Evolutionary conservation across 495 filamentous ascomycete genomes (phyloP).

Genomic region (Cercophora scortea): DNA sequence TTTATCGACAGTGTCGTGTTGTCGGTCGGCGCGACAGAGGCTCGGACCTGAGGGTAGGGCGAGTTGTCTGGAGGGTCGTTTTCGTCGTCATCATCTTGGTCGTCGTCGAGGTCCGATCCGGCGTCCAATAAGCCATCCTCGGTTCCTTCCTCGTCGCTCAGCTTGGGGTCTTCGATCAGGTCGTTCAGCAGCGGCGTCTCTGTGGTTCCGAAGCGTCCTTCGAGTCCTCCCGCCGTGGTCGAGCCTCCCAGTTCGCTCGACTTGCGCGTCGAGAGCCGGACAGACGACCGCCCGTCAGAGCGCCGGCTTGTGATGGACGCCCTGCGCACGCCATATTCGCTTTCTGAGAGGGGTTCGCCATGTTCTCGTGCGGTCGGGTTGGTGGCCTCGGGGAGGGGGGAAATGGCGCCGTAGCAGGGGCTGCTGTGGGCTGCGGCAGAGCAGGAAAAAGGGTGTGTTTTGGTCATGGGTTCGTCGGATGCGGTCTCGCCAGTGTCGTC

Average conservation of each 20-base stretch:
- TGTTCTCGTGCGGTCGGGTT: constrained; percentile 1
- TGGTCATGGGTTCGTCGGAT: constrained; percentile 39
- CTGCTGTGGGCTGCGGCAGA: constrained; percentile 50
- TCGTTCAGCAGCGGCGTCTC: constrained; percentile 31
- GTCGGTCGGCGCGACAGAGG: constrained; percentile 67
- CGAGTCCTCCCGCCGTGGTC: constrained; percentile 31
- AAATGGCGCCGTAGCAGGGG: constrained; percentile 52
- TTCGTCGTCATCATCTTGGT: constrained; percentile 24
- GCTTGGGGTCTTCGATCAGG: constrained; percentile 18
- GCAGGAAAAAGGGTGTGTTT: constrained; percentile 47
- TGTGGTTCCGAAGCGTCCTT: constrained; percentile 37
- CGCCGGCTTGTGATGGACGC: too few relatives aligned
- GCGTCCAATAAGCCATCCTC: constrained; percentile 2
- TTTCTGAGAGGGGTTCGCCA: background rate
- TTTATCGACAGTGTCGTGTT: constrained; percentile 69
- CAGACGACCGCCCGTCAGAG: background rate
- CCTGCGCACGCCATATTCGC: too few relatives aligned
- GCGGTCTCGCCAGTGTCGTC: constrained; percentile 1
- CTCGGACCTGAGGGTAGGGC: constrained; percentile 66
- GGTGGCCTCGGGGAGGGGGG: constrained; percentile 13
- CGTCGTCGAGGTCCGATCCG: constrained; percentile 12
- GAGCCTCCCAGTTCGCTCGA: constrained; percentile 36
- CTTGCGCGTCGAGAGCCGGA: constrained; percentile 9
- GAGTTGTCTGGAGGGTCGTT: constrained; percentile 55
- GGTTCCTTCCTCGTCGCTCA: constrained; percentile 14